Evolutionary conservation across 2,329 filamentous ascomycete genomes (phyloP).

Genomic region (Exophiala mesophila): DNA sequence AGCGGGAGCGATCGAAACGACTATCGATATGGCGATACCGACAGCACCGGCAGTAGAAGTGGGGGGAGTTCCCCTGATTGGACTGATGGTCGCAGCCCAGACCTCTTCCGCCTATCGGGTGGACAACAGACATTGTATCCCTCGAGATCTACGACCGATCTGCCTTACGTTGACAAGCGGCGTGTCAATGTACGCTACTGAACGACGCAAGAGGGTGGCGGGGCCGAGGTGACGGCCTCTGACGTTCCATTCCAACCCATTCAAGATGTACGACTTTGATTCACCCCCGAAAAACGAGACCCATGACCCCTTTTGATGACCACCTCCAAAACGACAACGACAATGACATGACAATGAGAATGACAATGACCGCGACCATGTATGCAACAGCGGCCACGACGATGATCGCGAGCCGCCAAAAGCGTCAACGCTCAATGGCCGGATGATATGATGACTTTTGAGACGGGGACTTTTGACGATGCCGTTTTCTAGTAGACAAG

Average conservation of each 20-base stretch:
- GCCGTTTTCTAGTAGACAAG: not conserved
- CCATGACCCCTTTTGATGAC: not conserved
- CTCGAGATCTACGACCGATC: slow-evolving; percentile 8
- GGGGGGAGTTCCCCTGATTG: slow-evolving; percentile 25
- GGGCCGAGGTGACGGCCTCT: not conserved
- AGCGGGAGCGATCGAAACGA: slow-evolving; percentile 51
- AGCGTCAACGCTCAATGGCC: too few species aligned
- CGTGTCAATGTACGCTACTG: slow-evolving; percentile 14
- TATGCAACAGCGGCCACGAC: too few species aligned
- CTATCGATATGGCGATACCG: slow-evolving; percentile 23
- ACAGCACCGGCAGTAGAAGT: slow-evolving; percentile 22
- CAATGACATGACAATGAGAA: not conserved
- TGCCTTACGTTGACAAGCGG: slow-evolving; percentile 1
- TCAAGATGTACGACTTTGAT: not conserved
- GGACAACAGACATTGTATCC: slow-evolving; percentile 16
- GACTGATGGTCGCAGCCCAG: slow-evolving; percentile 16
- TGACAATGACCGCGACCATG: not conserved
- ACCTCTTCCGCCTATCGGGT: slow-evolving; percentile 8
- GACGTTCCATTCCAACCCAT: not conserved
- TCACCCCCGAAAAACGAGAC: not conserved
- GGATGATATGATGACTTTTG: too few species aligned
- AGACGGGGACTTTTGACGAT: too few species aligned
- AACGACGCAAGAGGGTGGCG: not conserved
- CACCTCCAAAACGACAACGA: not conserved
- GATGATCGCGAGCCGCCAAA: too few species aligned